These are phyloP conservation scores for Fusarium praegraminearum DNA, from an alignment of 2,329 filamentous ascomycete species.

Conservation along the genomic window DNA sequence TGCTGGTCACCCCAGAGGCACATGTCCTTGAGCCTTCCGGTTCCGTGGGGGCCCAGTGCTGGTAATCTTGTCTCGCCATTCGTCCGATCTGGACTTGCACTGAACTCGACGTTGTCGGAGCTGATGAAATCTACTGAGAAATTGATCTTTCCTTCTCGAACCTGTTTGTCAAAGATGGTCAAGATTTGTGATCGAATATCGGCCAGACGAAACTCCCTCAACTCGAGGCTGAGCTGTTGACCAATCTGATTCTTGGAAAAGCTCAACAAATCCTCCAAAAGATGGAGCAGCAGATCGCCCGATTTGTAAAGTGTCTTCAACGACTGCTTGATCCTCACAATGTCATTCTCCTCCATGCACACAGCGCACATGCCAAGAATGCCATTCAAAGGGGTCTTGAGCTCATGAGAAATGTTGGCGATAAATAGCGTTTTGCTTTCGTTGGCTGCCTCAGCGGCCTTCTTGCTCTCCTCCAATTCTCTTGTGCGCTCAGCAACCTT, in stretches of 20 bases:
- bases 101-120: conserved; percentile 41
- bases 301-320: conserved; percentile 84
- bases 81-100: conserved; percentile 50
- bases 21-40: conserved; percentile 83
- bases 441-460: conserved; percentile 92
- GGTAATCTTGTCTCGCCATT: conserved; percentile 59
- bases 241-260: conserved; percentile 97
- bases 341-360: conserved; percentile 90
- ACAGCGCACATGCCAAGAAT: conserved; percentile 95
- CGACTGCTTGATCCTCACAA: conserved; percentile 81
- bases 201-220: conserved; percentile 85
- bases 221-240: conserved; percentile 82
- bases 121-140: conserved; percentile 78
- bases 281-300: conserved; percentile 81
- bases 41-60: conserved; percentile 72
- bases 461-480: conserved; percentile 89
- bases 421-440: conserved; percentile 98
- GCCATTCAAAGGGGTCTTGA: conserved; percentile 95
- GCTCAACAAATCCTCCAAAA: conserved; percentile 88
- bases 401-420: conserved; percentile 87
- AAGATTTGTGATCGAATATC: conserved; percentile 85
- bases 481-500: conserved; percentile 85
- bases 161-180: conserved; percentile 91
- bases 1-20: conserved; percentile 93
- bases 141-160: conserved; percentile 80